Conservation (phyloP, 2,329 filamentous ascomycete species). For the Alternaria ventricosa region DNA sequence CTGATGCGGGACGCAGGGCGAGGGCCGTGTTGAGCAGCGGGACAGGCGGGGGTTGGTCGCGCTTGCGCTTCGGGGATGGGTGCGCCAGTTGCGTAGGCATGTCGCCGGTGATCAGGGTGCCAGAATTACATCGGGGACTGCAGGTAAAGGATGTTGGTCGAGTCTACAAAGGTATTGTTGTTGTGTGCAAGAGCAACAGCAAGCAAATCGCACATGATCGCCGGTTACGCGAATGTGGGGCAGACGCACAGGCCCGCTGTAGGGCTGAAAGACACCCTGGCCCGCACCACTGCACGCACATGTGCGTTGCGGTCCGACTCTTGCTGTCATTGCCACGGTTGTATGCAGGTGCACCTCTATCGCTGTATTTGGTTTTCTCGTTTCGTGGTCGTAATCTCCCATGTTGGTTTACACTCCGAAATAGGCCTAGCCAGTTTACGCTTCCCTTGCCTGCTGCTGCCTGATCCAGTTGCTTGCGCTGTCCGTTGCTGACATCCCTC, state of each 20-base stretch:
- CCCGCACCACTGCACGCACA: conserved; percentile 7
- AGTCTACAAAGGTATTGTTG: conserved; percentile 1
- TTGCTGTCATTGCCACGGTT: background rate
- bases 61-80: conserved; percentile 50
- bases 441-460: conserved; percentile 17
- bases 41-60: conserved; percentile 38
- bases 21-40: conserved; percentile 44
- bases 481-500: background rate
- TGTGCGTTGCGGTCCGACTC: conserved; percentile 16
- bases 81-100: conserved; percentile 46
- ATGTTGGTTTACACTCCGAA: background rate
- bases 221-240: conserved; percentile 29
- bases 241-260: conserved; percentile 19
- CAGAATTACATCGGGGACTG: conserved; percentile 38
- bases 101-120: conserved; percentile 22
- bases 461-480: conserved; percentile 5
- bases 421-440: background rate
- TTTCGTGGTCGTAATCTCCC: background rate
- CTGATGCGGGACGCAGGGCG: conserved; percentile 34
- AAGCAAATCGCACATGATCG: conserved; percentile 19
- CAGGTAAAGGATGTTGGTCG: conserved; percentile 5
- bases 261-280: conserved; percentile 27
- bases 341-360: background rate
- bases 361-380: background rate
- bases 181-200: conserved; percentile 8